These are phyloP conservation scores for Phaeolepiota aurea DNA, from an alignment of 768 basidiomycete species.

Conservation along the genomic window DNA sequence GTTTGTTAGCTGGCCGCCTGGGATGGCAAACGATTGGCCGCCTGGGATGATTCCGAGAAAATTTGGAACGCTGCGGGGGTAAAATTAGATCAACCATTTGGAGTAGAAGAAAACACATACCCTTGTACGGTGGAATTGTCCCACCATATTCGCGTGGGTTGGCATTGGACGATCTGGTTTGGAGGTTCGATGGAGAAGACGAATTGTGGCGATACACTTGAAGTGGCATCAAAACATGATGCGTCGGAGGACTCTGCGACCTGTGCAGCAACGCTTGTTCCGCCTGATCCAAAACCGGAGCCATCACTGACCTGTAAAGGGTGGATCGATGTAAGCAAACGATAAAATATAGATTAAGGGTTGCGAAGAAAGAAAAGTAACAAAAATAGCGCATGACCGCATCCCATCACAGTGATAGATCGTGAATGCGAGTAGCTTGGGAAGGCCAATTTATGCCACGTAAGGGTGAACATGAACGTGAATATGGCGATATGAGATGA, in stretches of 20 bases:
- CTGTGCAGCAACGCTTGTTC: conserved; percentile 59
- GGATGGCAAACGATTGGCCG: conserved; percentile 65
- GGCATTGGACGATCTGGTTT: conserved; percentile 62
- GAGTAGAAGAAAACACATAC: conserved; percentile 22
- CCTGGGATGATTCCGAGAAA: conserved; percentile 76
- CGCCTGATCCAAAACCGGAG: conserved; percentile 56
- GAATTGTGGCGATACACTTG: conserved; percentile 43
- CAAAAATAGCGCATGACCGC: neutral
- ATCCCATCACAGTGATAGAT: neutral
- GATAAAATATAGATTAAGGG: neutral
- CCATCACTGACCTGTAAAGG: conserved; percentile 24
- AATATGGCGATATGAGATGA: neutral
- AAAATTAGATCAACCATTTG: neutral
- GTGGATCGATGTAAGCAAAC: neutral
- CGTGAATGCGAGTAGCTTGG: neutral
- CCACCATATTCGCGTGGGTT: conserved; percentile 61
- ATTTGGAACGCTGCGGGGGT: conserved; percentile 35
- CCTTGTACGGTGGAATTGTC: conserved; percentile 39
- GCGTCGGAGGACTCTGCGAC: conserved; percentile 43
- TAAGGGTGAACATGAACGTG: neutral
- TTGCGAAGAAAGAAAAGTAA: neutral
- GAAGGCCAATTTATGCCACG: neutral
- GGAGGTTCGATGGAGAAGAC: conserved; percentile 52
- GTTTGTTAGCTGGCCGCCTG: conserved; percentile 37
- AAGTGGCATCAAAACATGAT: conserved; percentile 50